phyloP scores from a whole-genome alignment of 208 protist species.

The Leishmania martiniquensis region DNA sequence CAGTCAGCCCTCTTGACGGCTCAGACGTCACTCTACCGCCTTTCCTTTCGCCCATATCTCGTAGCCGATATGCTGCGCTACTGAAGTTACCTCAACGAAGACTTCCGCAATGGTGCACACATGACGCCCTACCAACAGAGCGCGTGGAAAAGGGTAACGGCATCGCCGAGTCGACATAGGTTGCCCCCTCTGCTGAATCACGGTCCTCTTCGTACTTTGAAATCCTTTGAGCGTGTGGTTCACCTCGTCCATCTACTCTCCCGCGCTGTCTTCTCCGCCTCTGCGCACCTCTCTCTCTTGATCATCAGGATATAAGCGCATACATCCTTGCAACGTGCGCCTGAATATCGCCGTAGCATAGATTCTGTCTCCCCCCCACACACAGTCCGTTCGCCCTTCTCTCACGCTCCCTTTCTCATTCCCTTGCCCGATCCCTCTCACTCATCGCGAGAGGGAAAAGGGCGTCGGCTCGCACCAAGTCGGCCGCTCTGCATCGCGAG shows the following conservation, averaged over 20 bases:
- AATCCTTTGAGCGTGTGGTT: not conserved
- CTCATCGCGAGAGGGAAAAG: no score
- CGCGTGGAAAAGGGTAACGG: not conserved
- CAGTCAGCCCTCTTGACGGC: not conserved
- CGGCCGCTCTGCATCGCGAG: not conserved
- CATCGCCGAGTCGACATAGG: not conserved
- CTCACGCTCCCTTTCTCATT: constrained; percentile 9
- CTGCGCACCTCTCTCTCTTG: not conserved
- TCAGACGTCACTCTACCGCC: not conserved
- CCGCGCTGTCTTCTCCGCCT: not conserved
- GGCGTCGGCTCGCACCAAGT: no score
- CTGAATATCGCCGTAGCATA: not conserved
- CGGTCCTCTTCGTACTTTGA: not conserved
- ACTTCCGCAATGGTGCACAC: not conserved
- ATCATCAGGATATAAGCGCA: not conserved
- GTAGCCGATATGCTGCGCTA: not conserved
- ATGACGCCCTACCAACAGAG: not conserved
- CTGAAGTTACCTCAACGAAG: not conserved
- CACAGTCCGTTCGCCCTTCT: constrained; percentile 1
- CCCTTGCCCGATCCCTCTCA: not conserved
- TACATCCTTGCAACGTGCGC: not conserved
- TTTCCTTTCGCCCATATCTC: not conserved
- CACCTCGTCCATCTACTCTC: not conserved
- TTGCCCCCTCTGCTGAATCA: not conserved
- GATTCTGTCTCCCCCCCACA: not conserved